Percentiles rank a stretch among this genome's conserved stretches.
Conservation (phyloP, 2,329 filamentous ascomycete species). For the Tolypocladium pustulatum region DNA sequence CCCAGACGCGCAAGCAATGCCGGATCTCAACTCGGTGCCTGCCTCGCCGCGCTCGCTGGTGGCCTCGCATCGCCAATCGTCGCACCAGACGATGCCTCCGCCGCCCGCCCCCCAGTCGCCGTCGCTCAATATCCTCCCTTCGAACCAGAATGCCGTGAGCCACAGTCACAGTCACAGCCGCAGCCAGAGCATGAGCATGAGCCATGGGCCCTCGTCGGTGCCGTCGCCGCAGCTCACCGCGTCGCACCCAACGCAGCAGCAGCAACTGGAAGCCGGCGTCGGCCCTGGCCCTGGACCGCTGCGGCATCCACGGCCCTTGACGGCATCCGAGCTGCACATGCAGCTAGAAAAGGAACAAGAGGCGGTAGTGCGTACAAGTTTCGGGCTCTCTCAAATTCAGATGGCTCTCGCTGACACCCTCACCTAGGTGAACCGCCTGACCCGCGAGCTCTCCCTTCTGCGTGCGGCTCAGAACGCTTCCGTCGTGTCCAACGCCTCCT, state of each 20-base stretch:
- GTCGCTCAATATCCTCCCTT: conserved; percentile 46
- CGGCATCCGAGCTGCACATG: conserved; percentile 77
- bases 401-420: not conserved
- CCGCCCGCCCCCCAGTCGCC: conserved; percentile 26
- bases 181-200: conserved; percentile 6
- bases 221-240: conserved; percentile 11
- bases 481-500: conserved; percentile 55
- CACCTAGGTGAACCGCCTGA: conserved; percentile 76
- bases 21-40: conserved; percentile 46
- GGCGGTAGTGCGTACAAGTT: conserved; percentile 56
- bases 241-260: conserved; percentile 15
- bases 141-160: conserved; percentile 41
- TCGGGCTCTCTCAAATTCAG: not conserved
- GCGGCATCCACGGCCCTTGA: conserved; percentile 78
- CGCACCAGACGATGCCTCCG: conserved; percentile 33
- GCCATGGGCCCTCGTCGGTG: conserved; percentile 18
- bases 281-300: conserved; percentile 58
- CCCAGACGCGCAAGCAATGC: conserved; percentile 24
- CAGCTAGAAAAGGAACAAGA: conserved; percentile 94
- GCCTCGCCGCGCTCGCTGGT: conserved; percentile 35
- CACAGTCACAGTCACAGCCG: conserved; percentile 6
- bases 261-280: conserved; percentile 28
- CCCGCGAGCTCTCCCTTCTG: conserved; percentile 77
- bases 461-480: conserved; percentile 60
- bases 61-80: conserved; percentile 31